Conservation (phyloP, 106 monocot species). For the Gastrodia elata region DNA sequence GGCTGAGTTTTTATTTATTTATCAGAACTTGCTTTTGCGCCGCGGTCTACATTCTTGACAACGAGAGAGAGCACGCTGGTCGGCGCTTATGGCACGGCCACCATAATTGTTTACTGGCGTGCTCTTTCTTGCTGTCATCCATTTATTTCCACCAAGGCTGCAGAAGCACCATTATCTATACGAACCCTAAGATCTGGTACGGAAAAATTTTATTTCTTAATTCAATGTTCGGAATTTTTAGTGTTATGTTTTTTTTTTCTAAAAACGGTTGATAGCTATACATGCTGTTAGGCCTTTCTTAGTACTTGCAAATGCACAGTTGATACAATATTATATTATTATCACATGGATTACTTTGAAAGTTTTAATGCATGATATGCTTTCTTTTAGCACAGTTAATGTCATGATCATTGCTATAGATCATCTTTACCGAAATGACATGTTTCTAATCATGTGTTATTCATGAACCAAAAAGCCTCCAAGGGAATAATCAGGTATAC, state of each 20-base stretch:
- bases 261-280: background rate
- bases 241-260: background rate
- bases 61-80: constrained; percentile 25
- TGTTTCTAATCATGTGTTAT: too few relatives aligned
- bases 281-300: background rate
- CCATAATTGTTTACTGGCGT: constrained; percentile 17
- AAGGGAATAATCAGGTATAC: too few relatives aligned
- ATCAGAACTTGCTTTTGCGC: background rate
- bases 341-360: background rate
- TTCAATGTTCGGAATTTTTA: background rate
- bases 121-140: constrained; percentile 18
- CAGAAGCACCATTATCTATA: background rate
- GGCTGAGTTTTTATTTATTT: background rate
- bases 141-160: background rate
- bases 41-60: constrained; percentile 5
- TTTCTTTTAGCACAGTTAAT: too few relatives aligned
- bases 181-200: background rate
- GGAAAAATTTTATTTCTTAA: background rate
- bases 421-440: too few relatives aligned
- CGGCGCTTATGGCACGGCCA: constrained; percentile 3
- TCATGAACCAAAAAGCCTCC: too few relatives aligned
- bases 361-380: background rate
- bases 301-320: background rate
- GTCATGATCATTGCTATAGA: too few relatives aligned
- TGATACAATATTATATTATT: background rate